Percentiles rank a stretch among this genome's conserved stretches.
These are phyloP conservation scores for Cytospora piceae DNA, from an alignment of 2,329 filamentous ascomycete species.

Conservation along the genomic window DNA sequence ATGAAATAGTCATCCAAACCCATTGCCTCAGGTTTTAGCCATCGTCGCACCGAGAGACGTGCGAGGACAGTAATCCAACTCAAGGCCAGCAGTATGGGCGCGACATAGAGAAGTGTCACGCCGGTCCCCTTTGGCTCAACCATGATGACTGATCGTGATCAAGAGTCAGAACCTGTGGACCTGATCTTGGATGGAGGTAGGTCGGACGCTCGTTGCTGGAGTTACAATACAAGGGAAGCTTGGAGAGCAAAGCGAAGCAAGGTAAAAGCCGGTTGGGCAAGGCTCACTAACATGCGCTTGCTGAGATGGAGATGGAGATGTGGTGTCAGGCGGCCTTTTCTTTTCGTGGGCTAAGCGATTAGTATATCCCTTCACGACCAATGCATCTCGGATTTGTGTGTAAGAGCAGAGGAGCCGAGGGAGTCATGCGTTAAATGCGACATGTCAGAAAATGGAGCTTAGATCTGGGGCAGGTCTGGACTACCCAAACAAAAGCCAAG, in stretches of 20 bases:
- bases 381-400: background rate
- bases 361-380: background rate
- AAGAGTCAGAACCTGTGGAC: too few species aligned
- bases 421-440: background rate
- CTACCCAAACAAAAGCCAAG: too few species aligned
- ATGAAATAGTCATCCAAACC: constrained; percentile 37
- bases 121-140: constrained; percentile 35
- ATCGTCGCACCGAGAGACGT: constrained; percentile 34
- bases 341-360: background rate
- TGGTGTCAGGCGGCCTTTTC: background rate
- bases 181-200: background rate
- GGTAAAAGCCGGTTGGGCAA: background rate
- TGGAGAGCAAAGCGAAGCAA: background rate
- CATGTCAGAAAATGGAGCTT: background rate
- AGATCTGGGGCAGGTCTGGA: too few species aligned
- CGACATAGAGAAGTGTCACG: constrained; percentile 34
- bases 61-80: constrained; percentile 34
- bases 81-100: constrained; percentile 34
- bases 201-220: background rate
- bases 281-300: background rate
- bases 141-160: constrained; percentile 31
- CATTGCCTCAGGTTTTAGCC: constrained; percentile 34
- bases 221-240: background rate
- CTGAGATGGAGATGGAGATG: background rate
- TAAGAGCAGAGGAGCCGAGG: background rate